Evolutionary conservation across 2,329 filamentous ascomycete species (phyloP).

Genomic region (Cordyceps militaris): DNA sequence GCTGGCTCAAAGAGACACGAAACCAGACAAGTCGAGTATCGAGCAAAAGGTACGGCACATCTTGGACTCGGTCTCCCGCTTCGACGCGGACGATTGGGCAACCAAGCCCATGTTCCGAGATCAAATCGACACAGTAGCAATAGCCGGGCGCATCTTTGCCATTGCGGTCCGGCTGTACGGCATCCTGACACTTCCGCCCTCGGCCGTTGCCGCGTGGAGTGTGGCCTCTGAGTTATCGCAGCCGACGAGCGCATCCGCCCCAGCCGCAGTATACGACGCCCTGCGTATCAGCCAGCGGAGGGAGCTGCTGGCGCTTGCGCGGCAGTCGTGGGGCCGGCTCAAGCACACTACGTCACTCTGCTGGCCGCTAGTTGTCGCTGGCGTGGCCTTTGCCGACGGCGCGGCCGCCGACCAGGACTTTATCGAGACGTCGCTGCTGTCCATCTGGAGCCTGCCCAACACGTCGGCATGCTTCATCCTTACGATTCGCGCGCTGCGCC

Average conservation of each 20-base stretch:
- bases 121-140: not conserved
- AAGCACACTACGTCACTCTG: not conserved
- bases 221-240: not conserved
- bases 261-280: not conserved
- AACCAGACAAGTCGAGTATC: not conserved
- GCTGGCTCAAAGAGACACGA: not conserved
- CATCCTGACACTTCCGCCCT: not conserved
- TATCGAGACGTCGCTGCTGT: not conserved
- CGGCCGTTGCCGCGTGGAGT: not conserved
- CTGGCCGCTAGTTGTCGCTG: slow-evolving; percentile 7
- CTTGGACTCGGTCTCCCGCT: not conserved
- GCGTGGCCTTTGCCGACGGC: not conserved
- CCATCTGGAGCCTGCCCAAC: not conserved
- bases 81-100: not conserved
- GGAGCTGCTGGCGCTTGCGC: not conserved
- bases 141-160: not conserved
- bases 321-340: not conserved
- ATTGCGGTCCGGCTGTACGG: not conserved
- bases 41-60: not conserved
- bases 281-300: not conserved
- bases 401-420: not conserved
- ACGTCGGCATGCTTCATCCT: not conserved
- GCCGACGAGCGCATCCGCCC: not conserved
- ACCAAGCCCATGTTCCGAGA: not conserved
- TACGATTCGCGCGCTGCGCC: not conserved